Evolutionary conservation across 345 rosid species (phyloP).

Genomic region (Toxicodendron radicans): DNA sequence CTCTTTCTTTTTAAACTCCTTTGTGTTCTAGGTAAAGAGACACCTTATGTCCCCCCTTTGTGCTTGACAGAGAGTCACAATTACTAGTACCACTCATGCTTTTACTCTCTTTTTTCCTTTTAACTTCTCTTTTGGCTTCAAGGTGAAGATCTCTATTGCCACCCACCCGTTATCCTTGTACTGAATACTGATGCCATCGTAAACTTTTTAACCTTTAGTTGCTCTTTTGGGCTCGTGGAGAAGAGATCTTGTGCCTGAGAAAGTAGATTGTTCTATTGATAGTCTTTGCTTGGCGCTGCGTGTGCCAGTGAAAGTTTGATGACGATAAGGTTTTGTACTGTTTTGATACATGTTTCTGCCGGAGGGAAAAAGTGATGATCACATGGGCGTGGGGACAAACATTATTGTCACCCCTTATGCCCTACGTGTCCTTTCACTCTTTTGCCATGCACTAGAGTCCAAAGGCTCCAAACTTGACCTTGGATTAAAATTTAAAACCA

Average conservation of each 20-base stretch:
- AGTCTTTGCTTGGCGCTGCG: not conserved
- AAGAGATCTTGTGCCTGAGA: not conserved
- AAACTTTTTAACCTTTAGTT: too few relatives aligned
- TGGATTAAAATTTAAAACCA: not conserved
- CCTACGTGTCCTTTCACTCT: not conserved
- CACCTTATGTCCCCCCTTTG: not conserved
- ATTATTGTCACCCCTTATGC: not conserved
- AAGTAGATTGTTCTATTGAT: not conserved
- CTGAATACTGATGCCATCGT: too few relatives aligned
- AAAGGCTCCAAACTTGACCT: not conserved
- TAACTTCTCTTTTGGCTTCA: not conserved
- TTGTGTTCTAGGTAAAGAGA: not conserved
- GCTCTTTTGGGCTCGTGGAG: not conserved
- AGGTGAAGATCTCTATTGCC: not conserved
- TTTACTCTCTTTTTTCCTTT: not conserved
- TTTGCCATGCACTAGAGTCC: not conserved
- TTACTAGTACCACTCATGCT: too few relatives aligned
- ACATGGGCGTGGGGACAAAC: constrained; percentile 9
- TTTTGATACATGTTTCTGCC: not conserved
- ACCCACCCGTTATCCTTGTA: too few relatives aligned
- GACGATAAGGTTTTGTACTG: not conserved
- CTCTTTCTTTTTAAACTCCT: not conserved
- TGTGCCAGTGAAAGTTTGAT: not conserved
- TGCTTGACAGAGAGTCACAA: not conserved
- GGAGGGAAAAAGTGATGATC: not conserved